Evolutionary conservation across 352 stramenopile genomes (phyloP), one percentile per base, ranked within the genome.

Genomic region (Phytophthora pisi): DNA sequence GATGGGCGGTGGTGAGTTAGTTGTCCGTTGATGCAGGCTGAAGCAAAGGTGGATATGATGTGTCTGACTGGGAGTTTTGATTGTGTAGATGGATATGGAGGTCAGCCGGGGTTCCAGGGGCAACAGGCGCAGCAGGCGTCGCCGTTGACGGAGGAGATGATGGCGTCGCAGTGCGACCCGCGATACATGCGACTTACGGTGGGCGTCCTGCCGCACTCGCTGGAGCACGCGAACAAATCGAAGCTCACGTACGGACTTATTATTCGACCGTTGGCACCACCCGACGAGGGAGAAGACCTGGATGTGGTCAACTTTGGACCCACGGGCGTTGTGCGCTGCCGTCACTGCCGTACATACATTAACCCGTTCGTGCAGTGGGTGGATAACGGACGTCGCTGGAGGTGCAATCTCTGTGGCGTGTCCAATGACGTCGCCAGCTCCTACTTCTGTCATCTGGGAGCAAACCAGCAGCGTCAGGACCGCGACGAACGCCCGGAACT

Each of bases 371-470:
- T 94, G 10, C 78, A 91, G 63, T 97, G 90, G 86, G 86, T 95
- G n/a, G 86, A 97, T 75, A 94, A 93, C 62, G 90, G 87, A 15
- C 84, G 86, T 24, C 78, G 84, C 34, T 97, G 88, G 88, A 84
- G 87, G 13, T 97, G 91, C 78, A 97, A 97, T 67, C 60, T 97
- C 0, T 97, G 91, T 71, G 88, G 89, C 31, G 79, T 94, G n/a
- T 85, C 87, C 13, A 97, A 96, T 56, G 84, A 96, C 53, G 95
- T 98, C 34, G 88, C 97, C 11, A 93, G 93, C 54, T 95, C 95
- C 8, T 99, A 99, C 81, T 99, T 99, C 75, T 99, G 95, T 74
- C 97, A 99, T 71, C 80, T 99, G 51, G 97, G 98, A 56, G 87
- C 95, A 38, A 91, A 97, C 61, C 96, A 98, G 42, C 87, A 96